These are phyloP conservation scores for Fraxinus pennsylvanica DNA, from an alignment of 257 asterid species.

Conservation along the genomic window DNA sequence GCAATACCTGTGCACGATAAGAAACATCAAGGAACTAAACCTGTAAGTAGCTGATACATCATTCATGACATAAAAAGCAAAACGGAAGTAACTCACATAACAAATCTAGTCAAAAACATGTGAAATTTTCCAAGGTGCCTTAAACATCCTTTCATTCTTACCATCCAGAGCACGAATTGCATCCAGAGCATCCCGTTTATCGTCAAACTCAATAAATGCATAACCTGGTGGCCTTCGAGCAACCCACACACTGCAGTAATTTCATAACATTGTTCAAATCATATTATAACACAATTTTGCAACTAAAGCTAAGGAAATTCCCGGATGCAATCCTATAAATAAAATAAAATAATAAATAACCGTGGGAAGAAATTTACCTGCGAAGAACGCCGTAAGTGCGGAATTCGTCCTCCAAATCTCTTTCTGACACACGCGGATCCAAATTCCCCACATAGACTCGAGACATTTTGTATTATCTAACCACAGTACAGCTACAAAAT, in stretches of 20 bases:
- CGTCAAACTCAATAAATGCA: constrained; percentile 64
- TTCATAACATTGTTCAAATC: background rate
- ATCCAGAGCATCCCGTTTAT: constrained; percentile 57
- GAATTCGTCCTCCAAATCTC: constrained; percentile 53
- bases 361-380: constrained; percentile 26
- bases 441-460: constrained; percentile 52
- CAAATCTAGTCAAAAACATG: background rate
- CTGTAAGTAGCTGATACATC: background rate
- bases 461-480: constrained; percentile 30
- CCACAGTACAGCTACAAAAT: background rate
- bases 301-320: background rate
- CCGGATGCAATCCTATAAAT: background rate
- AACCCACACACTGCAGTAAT: constrained; percentile 57
- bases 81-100: background rate
- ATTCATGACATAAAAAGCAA: background rate
- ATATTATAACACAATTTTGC: background rate
- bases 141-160: constrained; percentile 13
- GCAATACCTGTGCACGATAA: background rate
- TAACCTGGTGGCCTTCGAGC: constrained; percentile 74
- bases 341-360: background rate
- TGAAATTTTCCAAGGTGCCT: background rate
- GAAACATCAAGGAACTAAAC: background rate
- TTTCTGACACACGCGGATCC: constrained; percentile 46
- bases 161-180: constrained; percentile 60
- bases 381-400: constrained; percentile 44